Base-by-base conservation (phyloP, 2,329 filamentous ascomycete species). In the Neopestalotiopsis sp. region DNA sequence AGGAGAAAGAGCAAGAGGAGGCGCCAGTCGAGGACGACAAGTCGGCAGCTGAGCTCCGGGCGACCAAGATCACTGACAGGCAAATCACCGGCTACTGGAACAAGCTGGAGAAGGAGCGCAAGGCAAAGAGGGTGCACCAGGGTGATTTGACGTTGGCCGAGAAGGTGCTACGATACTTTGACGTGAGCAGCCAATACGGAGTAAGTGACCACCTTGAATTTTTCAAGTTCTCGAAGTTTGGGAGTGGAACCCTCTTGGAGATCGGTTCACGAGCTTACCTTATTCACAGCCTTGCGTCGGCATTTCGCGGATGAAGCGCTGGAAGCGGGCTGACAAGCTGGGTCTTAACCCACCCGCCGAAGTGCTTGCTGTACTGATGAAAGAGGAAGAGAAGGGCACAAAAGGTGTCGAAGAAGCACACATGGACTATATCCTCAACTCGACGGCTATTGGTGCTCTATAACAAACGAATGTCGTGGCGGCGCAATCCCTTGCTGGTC, bases 101-200 rank as follows among this genome's bases (percentile, higher is more conserved):
- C 72, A 80, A 80, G 12, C 89, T 95, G 72, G 94, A 97, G 83
- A 83, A 84, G 56, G 86, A 90, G 75, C 86, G 94, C 73, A 86
- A 85, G 69, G 89, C 93, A 20, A 88, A 88, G 57, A 84, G 92
- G 74, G 90, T 97, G 45, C 96, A 98, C 76, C 94, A 97, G 81
- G 81, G 91, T 74, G 91, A 86, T 2, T 78, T 98, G 73, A 87
- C 85, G 12, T 73, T 92, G 60, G 86, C 92, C 68, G 95, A 98
- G 85, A 97, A 95, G 84, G 90, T 98, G 32, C 81, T 98, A 75
- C 86, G 95, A 71, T 93, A 97, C 78, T 99, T 96, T 81, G 96
- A 99, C 79, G 92, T 97, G 73, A 96, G 91, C 76, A 93, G 89
- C 70, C 93, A 97, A 76, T 99, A 93, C 79, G 96, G 96, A 68